Conservation (phyloP, 1,284 basidiomycete genomes). For the Ustilago lituana region DNA sequence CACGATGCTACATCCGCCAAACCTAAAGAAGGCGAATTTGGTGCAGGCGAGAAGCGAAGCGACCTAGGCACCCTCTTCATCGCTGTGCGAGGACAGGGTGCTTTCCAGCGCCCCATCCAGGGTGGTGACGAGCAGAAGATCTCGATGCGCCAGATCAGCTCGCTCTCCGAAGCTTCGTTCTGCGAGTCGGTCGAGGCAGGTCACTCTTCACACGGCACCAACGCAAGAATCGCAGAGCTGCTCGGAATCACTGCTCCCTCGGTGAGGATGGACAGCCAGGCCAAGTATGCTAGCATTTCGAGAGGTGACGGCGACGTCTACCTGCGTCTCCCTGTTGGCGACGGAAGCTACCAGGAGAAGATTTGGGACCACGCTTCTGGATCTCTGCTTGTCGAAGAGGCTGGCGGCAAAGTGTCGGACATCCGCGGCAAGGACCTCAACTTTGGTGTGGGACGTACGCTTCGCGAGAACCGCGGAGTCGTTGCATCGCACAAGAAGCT, state of each 20-base stretch:
- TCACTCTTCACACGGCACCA: conserved; percentile 88
- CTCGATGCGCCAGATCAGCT: conserved; percentile 56
- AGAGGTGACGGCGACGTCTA: conserved; percentile 90
- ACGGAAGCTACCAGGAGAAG: conserved; percentile 83
- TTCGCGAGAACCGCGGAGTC: conserved; percentile 87
- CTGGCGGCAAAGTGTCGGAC: conserved; percentile 86
- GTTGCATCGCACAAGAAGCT: conserved; percentile 78
- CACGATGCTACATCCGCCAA: conserved; percentile 69
- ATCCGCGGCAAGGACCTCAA: conserved; percentile 81
- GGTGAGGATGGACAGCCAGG: conserved; percentile 95
- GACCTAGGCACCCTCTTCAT: conserved; percentile 64
- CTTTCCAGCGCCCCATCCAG: conserved; percentile 56
- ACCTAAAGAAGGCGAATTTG: conserved; percentile 63
- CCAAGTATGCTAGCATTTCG: conserved; percentile 89
- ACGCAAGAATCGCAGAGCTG: conserved; percentile 76
- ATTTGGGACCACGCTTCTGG: conserved; percentile 98
- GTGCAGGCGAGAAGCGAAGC: conserved; percentile 33
- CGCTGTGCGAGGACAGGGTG: conserved; percentile 61
- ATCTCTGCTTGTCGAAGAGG: conserved; percentile 83
- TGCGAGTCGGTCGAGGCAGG: conserved; percentile 93
- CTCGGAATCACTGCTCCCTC: conserved; percentile 77
- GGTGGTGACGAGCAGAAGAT: conserved; percentile 51
- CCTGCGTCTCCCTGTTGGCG: conserved; percentile 84
- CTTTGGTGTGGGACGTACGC: conserved; percentile 85
- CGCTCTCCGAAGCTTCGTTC: conserved; percentile 74